Evolutionary conservation across 805 yeast species (phyloP).

Genomic region (Pichia cephalocereana): DNA sequence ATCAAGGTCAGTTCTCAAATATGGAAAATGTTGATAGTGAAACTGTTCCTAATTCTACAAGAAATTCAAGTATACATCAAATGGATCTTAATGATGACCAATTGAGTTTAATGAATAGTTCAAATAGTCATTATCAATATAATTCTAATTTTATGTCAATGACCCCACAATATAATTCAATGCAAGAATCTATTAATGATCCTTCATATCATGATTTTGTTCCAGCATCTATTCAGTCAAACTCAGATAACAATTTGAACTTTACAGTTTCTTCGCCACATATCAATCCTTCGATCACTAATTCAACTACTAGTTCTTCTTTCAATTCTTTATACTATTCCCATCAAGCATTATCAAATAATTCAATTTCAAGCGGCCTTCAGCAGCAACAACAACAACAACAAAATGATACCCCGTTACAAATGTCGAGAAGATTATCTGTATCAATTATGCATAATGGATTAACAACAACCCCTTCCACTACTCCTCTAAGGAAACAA

Average conservation of each 20-base stretch:
- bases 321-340: constrained; percentile 1
- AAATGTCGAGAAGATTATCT: constrained; percentile 14
- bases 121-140: background rate
- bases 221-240: constrained; percentile 16
- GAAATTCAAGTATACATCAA: background rate
- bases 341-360: constrained; percentile 6
- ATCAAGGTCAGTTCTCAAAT: background rate
- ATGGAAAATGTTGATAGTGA: constrained; percentile 1
- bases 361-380: constrained; percentile 7
- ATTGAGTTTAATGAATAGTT: background rate
- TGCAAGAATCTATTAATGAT: constrained; percentile 11
- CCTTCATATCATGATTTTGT: constrained; percentile 23
- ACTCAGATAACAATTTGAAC: constrained; percentile 14
- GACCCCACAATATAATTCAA: constrained; percentile 5
- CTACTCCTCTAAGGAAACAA: background rate
- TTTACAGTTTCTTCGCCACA: constrained; percentile 11
- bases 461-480: constrained; percentile 1
- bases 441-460: background rate
- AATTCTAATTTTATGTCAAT: background rate
- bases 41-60: background rate
- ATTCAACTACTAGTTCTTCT: constrained; percentile 6
- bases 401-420: constrained; percentile 12
- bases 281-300: constrained; percentile 20
- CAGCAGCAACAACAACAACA: background rate
- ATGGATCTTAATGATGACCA: background rate